phyloP scores from a whole-genome alignment of 257 asterid species.

The Perilla frutescens region DNA sequence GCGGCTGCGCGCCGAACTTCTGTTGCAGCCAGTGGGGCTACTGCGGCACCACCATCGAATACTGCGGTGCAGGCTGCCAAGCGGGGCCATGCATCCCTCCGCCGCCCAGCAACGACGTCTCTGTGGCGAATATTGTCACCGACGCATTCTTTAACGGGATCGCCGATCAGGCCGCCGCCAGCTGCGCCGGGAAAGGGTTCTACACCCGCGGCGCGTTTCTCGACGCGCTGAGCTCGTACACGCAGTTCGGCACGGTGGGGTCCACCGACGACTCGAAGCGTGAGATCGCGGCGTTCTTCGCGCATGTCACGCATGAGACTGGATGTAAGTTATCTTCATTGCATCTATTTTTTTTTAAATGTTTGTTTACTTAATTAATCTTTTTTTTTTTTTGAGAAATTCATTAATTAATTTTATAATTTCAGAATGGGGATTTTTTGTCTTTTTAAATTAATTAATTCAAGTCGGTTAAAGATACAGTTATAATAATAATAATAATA shows the following conservation, averaged over 20 bases:
- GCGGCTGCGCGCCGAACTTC: slow-evolving; percentile 20
- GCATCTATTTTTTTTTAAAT: background rate
- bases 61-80: slow-evolving; percentile 37
- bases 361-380: too few relatives aligned
- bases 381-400: too few relatives aligned
- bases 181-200: slow-evolving; percentile 28
- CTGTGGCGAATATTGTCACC: slow-evolving; percentile 27
- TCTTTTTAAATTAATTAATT: too few relatives aligned
- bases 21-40: slow-evolving; percentile 39
- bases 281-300: slow-evolving; percentile 40
- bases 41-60: slow-evolving; percentile 15
- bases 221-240: slow-evolving; percentile 18
- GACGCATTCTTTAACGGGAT: slow-evolving; percentile 33
- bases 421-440: too few relatives aligned
- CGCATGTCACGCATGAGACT: slow-evolving; percentile 39
- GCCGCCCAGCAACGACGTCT: slow-evolving; percentile 12
- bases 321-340: slow-evolving; percentile 20
- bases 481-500: too few relatives aligned
- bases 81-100: slow-evolving; percentile 30
- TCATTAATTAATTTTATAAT: too few relatives aligned
- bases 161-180: slow-evolving; percentile 25
- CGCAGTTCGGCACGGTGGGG: slow-evolving; percentile 36
- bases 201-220: slow-evolving; percentile 35
- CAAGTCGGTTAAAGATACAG: too few relatives aligned
- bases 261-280: slow-evolving; percentile 29